phyloP scores from a whole-genome alignment of 108 stramenopile species.

The Asterionellopsis glacialis region DNA sequence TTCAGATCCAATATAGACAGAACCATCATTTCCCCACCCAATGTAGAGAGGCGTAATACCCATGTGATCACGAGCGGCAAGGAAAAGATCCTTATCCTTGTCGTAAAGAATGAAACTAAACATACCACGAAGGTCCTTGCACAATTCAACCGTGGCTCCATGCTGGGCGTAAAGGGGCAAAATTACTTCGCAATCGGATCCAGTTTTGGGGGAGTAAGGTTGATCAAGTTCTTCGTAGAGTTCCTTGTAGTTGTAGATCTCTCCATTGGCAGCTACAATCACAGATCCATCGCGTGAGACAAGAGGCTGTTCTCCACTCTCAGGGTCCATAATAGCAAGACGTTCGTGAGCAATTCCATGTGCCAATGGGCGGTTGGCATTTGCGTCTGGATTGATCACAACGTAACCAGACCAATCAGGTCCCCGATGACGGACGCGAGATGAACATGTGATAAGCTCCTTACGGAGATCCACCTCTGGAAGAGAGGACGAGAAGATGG shows the following conservation, averaged over 20 bases:
- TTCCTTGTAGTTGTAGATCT: slow-evolving; percentile 99
- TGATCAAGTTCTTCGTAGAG: slow-evolving; percentile 57
- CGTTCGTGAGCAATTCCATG: slow-evolving; percentile 97
- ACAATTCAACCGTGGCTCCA: slow-evolving; percentile 68
- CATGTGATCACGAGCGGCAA: slow-evolving; percentile 93
- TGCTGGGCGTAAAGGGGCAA: slow-evolving; percentile 87
- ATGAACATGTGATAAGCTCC: slow-evolving; percentile 87
- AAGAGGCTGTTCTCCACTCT: slow-evolving; percentile 92
- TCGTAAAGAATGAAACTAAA: slow-evolving; percentile 96
- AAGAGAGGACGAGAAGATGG: slow-evolving; percentile 91
- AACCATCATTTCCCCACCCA: slow-evolving; percentile 94
- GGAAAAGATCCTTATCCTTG: slow-evolving; percentile 71
- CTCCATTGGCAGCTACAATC: slow-evolving; percentile 95
- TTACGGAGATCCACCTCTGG: slow-evolving; percentile 80
- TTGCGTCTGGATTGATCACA: slow-evolving; percentile 47
- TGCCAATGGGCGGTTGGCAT: slow-evolving; percentile 33
- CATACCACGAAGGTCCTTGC: slow-evolving; percentile 87
- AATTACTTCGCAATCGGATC: slow-evolving; percentile 95
- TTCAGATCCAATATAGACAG: slow-evolving; percentile 88
- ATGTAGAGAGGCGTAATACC: slow-evolving; percentile 97
- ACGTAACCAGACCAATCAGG: slow-evolving; percentile 98
- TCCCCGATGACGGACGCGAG: slow-evolving; percentile 90
- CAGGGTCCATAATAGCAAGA: slow-evolving; percentile 97
- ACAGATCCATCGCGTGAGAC: slow-evolving; percentile 73
- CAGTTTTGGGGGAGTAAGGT: slow-evolving; percentile 84